Base-by-base conservation (phyloP, 148 eudicot genomes). In the Cornus kousa region DNA sequence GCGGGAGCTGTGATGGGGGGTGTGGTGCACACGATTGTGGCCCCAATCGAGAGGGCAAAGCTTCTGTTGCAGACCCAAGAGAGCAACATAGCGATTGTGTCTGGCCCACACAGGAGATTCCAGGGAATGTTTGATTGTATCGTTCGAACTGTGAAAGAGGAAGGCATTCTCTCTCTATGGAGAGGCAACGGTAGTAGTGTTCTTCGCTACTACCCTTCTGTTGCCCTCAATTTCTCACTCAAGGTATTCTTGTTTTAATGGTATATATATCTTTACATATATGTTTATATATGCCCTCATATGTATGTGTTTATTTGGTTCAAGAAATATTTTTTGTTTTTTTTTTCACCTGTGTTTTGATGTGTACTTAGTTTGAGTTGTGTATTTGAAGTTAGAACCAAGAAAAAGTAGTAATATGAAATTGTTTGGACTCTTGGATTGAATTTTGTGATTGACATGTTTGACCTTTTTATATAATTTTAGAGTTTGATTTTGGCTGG, bases 181-280 rank as follows among this genome's bases (percentile, higher is more conserved):
- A 93, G 99, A 79, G 98, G 99, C 28, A 96, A 96, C 89, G 97
- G 94, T 0, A 93, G 91, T 78, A 91, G 99, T 84, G 95, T 96
- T 74, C 83, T 96, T 48, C 87, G 99, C 46, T 91, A 93, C 85
- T 96, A 96, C 85, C 99, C 99, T 67, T 96, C 99, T 70, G 97
- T 96, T 70, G 97, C 98, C 69, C 99, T 96, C 69, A 96, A 96
- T 86, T 96, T 96, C 85, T 93, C 99, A 12, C 93, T 96, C 78
- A 93, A 96, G 99, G 98, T 95, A 85, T 65, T 2, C 37, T 35
- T 35, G 37, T 4, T 35, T 35, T 35, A 2, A 35, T 35, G 0
- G 37, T 35, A 3, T 39, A 50, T 74, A 50, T 74, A 2, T 62
- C 12, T 50, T 17, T 19, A 57, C 62, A 57, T 19, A 57, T 19